A percentile compares a stretch with the other conserved stretches of the same genome.
phyloP scores from a whole-genome alignment of 345 rosid genomes.

The Eucalyptus decipiens region DNA sequence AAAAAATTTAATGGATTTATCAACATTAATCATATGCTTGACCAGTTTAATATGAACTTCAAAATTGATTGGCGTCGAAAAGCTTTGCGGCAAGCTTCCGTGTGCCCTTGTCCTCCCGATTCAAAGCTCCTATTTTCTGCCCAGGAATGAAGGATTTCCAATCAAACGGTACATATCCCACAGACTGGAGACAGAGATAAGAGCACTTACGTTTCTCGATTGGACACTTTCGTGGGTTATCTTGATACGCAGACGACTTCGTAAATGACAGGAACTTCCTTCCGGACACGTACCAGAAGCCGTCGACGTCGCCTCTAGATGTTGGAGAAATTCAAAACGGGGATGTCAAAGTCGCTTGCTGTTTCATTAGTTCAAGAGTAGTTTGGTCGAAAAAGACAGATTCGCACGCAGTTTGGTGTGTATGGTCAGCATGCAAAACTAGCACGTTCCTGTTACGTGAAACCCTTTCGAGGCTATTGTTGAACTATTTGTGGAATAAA shows the following conservation, averaged over 20 bases:
- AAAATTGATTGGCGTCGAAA: not conserved
- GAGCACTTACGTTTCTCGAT: too few relatives aligned
- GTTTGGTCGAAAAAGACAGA: not conserved
- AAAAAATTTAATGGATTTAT: not conserved
- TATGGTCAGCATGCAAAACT: not conserved
- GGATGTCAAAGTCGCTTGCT: not conserved
- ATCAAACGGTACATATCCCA: not conserved
- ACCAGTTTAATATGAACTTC: not conserved
- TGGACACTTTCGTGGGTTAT: too few relatives aligned
- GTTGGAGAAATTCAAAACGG: not conserved
- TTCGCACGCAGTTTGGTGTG: not conserved
- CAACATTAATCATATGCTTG: not conserved
- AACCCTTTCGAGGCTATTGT: not conserved
- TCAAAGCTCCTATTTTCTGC: not conserved
- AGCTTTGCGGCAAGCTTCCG: not conserved
- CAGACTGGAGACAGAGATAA: too few relatives aligned
- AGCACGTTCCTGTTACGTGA: not conserved
- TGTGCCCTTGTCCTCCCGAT: not conserved
- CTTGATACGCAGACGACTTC: too few relatives aligned
- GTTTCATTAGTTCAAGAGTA: not conserved
- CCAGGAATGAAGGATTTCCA: not conserved
- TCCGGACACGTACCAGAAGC: too few relatives aligned
- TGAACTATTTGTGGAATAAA: not conserved
- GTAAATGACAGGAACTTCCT: too few relatives aligned
- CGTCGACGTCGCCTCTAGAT: too few relatives aligned